Conservation (phyloP, 306 rosid species). For the Malus domestica region ASM211411v1 NC_041803.1:70001-70500, state of each 20-base stretch:
- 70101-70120: conserved; percentile 78
- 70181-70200: no score
- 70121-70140: conserved; percentile 33
- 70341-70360: neutral
- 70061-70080: conserved; percentile 79
- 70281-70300: neutral
- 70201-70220: no score
- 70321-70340: neutral
- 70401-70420: conserved; percentile 2
- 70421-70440: neutral
- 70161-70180: no score
- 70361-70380: neutral
- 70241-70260: no score
- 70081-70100: conserved; percentile 65
- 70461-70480: conserved; percentile 97
- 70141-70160: neutral
- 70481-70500: conserved; percentile 68
- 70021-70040: neutral
- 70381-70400: conserved; percentile 18
- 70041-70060: conserved; percentile 69
- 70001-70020: neutral
- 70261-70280: no score
- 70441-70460: conserved; percentile 5
- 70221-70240: no score
- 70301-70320: neutral